A percentile compares a stretch with the other conserved stretches of the same genome.
These are phyloP conservation scores for Auricularia sp. DNA, from an alignment of 768 basidiomycete genomes.

Conservation along the genomic window DNA sequence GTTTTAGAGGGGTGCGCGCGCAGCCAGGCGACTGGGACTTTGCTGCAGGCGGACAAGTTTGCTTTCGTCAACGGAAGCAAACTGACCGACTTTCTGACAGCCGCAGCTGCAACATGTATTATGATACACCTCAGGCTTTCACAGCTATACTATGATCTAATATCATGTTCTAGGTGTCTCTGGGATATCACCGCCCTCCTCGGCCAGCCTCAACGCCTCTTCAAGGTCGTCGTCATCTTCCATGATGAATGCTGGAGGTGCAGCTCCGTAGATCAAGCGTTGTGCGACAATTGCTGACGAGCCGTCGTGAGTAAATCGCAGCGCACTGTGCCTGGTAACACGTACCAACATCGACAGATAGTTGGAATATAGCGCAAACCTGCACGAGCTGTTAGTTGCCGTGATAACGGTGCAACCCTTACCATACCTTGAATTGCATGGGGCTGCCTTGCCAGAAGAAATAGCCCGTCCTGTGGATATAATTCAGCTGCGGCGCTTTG, in stretches of 20 bases:
- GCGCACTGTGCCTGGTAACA: conserved; percentile 3
- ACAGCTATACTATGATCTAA: not conserved
- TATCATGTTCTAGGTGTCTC: not conserved
- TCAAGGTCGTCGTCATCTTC: conserved; percentile 57
- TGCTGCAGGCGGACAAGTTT: not conserved
- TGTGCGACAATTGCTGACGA: conserved; percentile 58
- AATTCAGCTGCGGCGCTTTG: not conserved
- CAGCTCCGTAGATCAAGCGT: conserved; percentile 62
- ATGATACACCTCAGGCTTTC: not conserved
- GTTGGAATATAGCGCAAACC: conserved; percentile 71
- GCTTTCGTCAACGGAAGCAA: not conserved
- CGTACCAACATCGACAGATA: conserved; percentile 69
- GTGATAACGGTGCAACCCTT: too few relatives aligned
- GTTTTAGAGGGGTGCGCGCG: not conserved
- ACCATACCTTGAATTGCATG: conserved; percentile 53
- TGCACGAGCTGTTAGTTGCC: not conserved
- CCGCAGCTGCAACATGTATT: not conserved
- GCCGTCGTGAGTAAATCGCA: conserved; percentile 6
- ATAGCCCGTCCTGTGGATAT: conserved; percentile 50
- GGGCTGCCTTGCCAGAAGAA: conserved; percentile 68
- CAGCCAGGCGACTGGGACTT: not conserved
- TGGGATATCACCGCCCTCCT: conserved; percentile 23
- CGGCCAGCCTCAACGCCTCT: conserved; percentile 57
- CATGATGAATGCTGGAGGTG: conserved; percentile 43
- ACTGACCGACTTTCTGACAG: not conserved